These are phyloP conservation scores for Xerocomus spinulosus DNA, from an alignment of 768 basidiomycete genomes.

Conservation along the genomic window DNA sequence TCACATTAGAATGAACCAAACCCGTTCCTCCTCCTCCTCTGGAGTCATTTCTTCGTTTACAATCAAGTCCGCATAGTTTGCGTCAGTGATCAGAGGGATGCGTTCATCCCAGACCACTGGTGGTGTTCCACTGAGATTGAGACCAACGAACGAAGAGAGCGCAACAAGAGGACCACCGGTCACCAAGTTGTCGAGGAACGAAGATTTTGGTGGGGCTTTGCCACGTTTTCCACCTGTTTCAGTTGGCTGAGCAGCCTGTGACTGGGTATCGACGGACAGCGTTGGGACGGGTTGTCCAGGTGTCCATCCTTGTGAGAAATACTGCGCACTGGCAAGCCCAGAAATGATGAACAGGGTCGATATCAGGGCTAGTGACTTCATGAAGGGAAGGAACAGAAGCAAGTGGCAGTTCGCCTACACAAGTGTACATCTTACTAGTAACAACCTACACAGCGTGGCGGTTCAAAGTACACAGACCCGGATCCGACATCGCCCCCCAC, in stretches of 20 bases:
- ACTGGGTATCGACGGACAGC: slow-evolving; percentile 7
- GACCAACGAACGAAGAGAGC: slow-evolving; percentile 54
- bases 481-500: no score
- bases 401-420: no score
- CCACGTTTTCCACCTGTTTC: slow-evolving; percentile 23
- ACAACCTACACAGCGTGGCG: no score
- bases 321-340: slow-evolving; percentile 49
- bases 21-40: slow-evolving; percentile 61
- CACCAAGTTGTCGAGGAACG: slow-evolving; percentile 37
- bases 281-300: slow-evolving; percentile 59
- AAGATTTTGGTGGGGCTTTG: slow-evolving; percentile 11
- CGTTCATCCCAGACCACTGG: slow-evolving; percentile 59
- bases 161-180: slow-evolving; percentile 50
- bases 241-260: slow-evolving; percentile 22
- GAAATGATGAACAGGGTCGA: slow-evolving; percentile 24
- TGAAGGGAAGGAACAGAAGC: slow-evolving; percentile 27
- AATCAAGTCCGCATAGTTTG: slow-evolving; percentile 70
- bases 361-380: slow-evolving; percentile 47
- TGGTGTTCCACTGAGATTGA: slow-evolving; percentile 61
- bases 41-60: slow-evolving; percentile 62
- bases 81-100: slow-evolving; percentile 76
- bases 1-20: slow-evolving; percentile 79
- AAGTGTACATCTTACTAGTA: no score
- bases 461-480: no score
- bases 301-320: slow-evolving; percentile 78